Percentiles rank a stretch among this genome's conserved stretches.
Evolutionary conservation across 2,329 filamentous ascomycete genomes (phyloP).

Genomic region (Massarina eburnea): DNA sequence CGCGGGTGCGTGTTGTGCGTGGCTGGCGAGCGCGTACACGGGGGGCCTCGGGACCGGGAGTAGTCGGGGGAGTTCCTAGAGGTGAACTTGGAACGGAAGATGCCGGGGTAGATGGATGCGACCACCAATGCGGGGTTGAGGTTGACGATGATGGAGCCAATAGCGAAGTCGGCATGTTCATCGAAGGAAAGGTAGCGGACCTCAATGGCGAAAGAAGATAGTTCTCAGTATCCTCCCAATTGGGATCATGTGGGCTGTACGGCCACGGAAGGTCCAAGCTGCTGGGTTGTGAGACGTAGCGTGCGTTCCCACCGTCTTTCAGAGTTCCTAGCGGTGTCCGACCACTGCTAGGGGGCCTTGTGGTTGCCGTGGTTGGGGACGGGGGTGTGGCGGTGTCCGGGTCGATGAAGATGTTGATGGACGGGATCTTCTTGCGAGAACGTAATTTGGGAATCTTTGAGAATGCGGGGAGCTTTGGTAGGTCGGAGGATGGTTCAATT

Average conservation of each 20-base stretch:
- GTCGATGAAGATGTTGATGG: not conserved
- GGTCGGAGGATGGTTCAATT: no score
- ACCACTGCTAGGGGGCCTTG: not conserved
- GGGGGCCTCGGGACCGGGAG: not conserved
- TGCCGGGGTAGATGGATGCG: not conserved
- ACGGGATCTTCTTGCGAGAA: not conserved
- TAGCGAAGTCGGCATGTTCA: no score
- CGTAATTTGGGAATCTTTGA: no score
- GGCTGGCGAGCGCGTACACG: not conserved
- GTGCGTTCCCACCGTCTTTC: not conserved
- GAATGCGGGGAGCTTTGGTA: no score
- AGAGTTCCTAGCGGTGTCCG: conserved; percentile 1
- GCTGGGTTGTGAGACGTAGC: conserved; percentile 8
- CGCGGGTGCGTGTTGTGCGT: conserved; percentile 1
- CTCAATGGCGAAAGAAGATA: conserved; percentile 7
- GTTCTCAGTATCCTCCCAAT: conserved; percentile 23
- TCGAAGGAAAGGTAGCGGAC: conserved; percentile 4
- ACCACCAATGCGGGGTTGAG: not conserved
- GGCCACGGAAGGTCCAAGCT: conserved; percentile 13
- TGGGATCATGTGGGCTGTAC: conserved; percentile 10
- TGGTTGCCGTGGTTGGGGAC: not conserved
- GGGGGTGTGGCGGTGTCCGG: not conserved
- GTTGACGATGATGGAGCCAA: not conserved
- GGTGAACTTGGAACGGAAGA: not conserved
- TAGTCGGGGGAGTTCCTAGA: not conserved